A percentile compares a stretch with the other conserved stretches of the same genome.
These are phyloP conservation scores for Fraxinus velutina DNA, from an alignment of 305 asterid genomes.

Conservation along the genomic window DNA sequence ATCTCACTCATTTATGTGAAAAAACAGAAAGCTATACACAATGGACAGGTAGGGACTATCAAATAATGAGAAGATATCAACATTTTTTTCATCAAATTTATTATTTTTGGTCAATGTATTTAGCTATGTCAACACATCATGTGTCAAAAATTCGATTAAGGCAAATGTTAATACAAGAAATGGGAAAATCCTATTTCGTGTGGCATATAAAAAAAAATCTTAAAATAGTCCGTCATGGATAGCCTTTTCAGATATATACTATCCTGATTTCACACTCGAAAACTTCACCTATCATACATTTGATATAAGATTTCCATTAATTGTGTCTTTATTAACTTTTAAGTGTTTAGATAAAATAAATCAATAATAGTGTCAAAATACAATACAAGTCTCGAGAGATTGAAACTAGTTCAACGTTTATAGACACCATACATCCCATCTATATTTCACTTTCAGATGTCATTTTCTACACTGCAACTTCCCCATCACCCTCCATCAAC, in stretches of 20 bases:
- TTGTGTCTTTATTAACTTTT: background rate
- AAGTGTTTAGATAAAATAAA: background rate
- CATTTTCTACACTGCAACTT: constrained; percentile 37
- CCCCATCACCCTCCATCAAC: constrained; percentile 5
- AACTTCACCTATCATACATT: background rate
- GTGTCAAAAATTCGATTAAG: background rate
- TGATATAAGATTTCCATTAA: background rate
- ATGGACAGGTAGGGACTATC: background rate
- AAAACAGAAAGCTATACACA: background rate
- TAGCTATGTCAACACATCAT: background rate
- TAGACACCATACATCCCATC: constrained; percentile 36
- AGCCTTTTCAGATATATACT: background rate
- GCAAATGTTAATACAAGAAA: background rate
- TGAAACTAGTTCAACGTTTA: constrained; percentile 45
- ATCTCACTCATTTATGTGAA: constrained; percentile 19
- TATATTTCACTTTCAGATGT: constrained; percentile 45
- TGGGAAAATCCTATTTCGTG: background rate
- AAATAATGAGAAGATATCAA: background rate
- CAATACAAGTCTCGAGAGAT: constrained; percentile 19
- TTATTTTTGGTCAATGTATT: background rate
- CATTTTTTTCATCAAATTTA: background rate
- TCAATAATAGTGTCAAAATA: background rate
- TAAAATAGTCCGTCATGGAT: background rate
- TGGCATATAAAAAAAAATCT: background rate
- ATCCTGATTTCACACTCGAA: background rate